These are phyloP conservation scores for Monoraphidium neglectum DNA, from an alignment of 139 green algal species.

Conservation along the genomic window DNA sequence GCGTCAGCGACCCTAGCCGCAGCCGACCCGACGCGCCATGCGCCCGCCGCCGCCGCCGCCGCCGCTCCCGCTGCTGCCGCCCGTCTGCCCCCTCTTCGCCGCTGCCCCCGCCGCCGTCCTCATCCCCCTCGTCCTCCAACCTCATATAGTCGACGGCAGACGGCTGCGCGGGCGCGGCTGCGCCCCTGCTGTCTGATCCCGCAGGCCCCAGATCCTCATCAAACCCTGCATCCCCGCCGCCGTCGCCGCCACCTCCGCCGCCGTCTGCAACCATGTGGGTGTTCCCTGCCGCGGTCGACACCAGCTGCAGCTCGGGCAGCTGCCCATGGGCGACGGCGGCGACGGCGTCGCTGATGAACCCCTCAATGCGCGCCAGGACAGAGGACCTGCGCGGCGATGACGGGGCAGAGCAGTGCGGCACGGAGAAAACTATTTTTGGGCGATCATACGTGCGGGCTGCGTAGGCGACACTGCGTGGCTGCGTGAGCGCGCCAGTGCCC, in stretches of 20 bases:
- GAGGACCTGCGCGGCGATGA: background rate
- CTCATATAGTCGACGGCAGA: background rate
- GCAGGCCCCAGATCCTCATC: background rate
- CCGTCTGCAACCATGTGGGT: background rate
- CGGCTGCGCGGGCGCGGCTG: slow-evolving; percentile 3
- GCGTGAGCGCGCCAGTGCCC: too few species aligned
- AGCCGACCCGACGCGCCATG: too few species aligned
- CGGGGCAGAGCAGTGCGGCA: too few species aligned
- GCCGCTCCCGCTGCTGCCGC: too few species aligned
- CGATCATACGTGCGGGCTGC: too few species aligned
- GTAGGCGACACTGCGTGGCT: too few species aligned
- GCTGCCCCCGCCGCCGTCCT: too few species aligned
- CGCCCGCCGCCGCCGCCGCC: too few species aligned
- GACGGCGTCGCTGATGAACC: background rate
- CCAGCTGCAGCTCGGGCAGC: slow-evolving; percentile 24
- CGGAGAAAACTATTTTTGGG: too few species aligned
- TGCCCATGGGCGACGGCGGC: slow-evolving; percentile 22
- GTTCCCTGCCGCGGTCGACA: slow-evolving; percentile 1
- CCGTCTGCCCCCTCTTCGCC: too few species aligned
- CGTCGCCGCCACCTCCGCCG: background rate
- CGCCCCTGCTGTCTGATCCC: background rate
- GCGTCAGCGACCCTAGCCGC: too few species aligned
- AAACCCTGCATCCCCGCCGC: too few species aligned
- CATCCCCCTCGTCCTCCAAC: background rate
- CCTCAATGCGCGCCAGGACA: slow-evolving; percentile 34